Evolutionary conservation across 1,284 basidiomycete genomes (phyloP).

Genomic region (Microbotryum intermedium): DNA sequence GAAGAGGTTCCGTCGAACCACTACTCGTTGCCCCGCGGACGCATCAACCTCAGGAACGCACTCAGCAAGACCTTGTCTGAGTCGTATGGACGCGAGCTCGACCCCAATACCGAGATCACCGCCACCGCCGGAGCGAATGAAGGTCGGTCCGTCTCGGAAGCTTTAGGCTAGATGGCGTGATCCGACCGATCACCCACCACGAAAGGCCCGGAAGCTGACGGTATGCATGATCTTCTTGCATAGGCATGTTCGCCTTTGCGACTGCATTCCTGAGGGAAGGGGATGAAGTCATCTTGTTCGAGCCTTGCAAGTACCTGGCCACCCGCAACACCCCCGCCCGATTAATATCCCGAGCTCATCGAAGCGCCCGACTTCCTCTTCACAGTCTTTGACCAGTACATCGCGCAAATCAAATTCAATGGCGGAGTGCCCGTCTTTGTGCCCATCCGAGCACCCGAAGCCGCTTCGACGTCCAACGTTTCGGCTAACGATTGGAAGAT

Average conservation of each 20-base stretch:
- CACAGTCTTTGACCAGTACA: conserved; percentile 94
- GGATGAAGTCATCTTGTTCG: conserved; percentile 97
- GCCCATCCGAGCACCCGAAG: conserved; percentile 73
- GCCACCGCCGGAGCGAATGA: conserved; percentile 95
- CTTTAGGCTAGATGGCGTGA: not conserved
- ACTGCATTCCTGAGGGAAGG: conserved; percentile 73
- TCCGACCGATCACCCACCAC: no score
- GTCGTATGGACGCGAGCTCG: conserved; percentile 55
- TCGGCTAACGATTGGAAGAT: conserved; percentile 68
- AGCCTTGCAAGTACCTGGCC: conserved; percentile 44
- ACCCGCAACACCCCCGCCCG: not conserved
- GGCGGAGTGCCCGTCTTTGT: conserved; percentile 76
- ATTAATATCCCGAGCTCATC: not conserved
- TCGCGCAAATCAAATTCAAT: conserved; percentile 76
- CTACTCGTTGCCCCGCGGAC: conserved; percentile 56
- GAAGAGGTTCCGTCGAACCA: conserved; percentile 45
- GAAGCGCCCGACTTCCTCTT: not conserved
- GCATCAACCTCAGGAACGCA: conserved; percentile 73
- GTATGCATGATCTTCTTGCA: conserved; percentile 18
- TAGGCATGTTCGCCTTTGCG: conserved; percentile 76
- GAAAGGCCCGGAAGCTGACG: no score
- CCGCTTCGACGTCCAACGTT: conserved; percentile 43
- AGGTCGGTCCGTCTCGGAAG: conserved; percentile 47
- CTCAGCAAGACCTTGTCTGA: conserved; percentile 60
- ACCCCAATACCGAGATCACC: conserved; percentile 78